Conservation (phyloP, 768 basidiomycete species). For the Coprinopsis strossmayeri region DNA sequence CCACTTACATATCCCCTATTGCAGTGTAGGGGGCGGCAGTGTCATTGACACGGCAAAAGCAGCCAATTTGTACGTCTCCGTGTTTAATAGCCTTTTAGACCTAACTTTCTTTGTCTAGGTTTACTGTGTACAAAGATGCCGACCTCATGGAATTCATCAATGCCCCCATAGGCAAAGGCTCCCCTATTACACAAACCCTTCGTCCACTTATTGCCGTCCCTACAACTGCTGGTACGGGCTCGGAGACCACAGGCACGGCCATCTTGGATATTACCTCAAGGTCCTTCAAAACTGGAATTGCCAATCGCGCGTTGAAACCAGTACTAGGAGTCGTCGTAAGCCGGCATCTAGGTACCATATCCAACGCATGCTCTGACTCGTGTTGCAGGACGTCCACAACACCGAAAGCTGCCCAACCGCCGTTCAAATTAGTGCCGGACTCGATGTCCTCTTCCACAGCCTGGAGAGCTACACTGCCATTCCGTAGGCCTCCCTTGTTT, state of each 20-base stretch:
- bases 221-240: conserved; percentile 79
- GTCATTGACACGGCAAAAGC: conserved; percentile 96
- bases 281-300: conserved; percentile 95
- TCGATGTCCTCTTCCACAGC: conserved; percentile 95
- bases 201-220: conserved; percentile 82
- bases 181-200: conserved; percentile 68
- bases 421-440: conserved; percentile 89
- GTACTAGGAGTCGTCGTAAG: conserved; percentile 69
- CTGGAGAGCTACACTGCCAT: conserved; percentile 94
- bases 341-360: conserved; percentile 2
- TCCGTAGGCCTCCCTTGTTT: too few relatives aligned
- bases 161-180: conserved; percentile 89
- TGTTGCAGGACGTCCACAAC: conserved; percentile 68
- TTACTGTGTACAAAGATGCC: conserved; percentile 86
- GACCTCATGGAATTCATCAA: conserved; percentile 97
- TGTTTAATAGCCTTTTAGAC: background rate
- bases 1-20: conserved; percentile 6
- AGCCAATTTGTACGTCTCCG: conserved; percentile 66
- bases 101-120: conserved; percentile 35
- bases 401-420: conserved; percentile 88
- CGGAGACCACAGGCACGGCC: conserved; percentile 92
- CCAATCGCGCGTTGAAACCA: conserved; percentile 87
- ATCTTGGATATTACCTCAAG: conserved; percentile 90
- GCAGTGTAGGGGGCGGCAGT: conserved; percentile 85
- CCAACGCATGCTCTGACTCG: background rate